Conservation (phyloP, 1,284 basidiomycete genomes). For the Rhodotorula sp. region DNA sequence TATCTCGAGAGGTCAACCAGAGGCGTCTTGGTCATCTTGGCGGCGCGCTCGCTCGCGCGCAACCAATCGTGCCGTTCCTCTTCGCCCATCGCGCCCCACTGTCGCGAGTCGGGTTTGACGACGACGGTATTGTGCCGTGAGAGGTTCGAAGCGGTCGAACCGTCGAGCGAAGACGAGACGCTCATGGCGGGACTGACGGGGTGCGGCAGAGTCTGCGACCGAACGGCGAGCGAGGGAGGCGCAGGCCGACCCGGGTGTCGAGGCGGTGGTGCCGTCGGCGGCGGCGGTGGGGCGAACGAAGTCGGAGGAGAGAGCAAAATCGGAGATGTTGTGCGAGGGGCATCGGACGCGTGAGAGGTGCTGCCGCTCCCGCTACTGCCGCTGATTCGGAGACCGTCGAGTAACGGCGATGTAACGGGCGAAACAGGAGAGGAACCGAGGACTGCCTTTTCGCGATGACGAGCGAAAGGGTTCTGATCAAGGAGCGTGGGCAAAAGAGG, state of each 20-base stretch:
- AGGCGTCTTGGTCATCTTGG: conserved; percentile 27
- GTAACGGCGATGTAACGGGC: background rate
- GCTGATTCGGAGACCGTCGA: background rate
- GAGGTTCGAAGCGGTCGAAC: background rate
- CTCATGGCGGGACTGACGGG: conserved; percentile 3
- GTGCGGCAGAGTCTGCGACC: conserved; percentile 6
- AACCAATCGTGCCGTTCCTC: conserved; percentile 21
- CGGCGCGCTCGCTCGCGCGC: conserved; percentile 19
- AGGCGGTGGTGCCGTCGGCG: background rate
- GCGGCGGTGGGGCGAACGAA: background rate
- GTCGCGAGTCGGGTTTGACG: conserved; percentile 25
- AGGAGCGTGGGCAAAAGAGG: too few species aligned
- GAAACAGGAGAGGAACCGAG: background rate
- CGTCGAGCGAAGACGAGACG: conserved; percentile 4
- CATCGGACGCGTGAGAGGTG: background rate
- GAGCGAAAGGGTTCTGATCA: conserved; percentile 21
- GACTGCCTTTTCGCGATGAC: conserved; percentile 30
- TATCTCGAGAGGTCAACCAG: conserved; percentile 35
- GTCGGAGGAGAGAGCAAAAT: background rate
- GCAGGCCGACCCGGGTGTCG: conserved; percentile 12
- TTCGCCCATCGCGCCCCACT: conserved; percentile 23
- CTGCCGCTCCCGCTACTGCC: too few species aligned
- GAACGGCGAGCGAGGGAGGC: conserved; percentile 16
- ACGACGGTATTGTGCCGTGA: conserved; percentile 2
- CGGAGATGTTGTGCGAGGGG: background rate